Percentiles rank a stretch among this genome's conserved stretches.
Conservation (phyloP, 352 stramenopile species). For the Nothophytophthora sp. region DNA sequence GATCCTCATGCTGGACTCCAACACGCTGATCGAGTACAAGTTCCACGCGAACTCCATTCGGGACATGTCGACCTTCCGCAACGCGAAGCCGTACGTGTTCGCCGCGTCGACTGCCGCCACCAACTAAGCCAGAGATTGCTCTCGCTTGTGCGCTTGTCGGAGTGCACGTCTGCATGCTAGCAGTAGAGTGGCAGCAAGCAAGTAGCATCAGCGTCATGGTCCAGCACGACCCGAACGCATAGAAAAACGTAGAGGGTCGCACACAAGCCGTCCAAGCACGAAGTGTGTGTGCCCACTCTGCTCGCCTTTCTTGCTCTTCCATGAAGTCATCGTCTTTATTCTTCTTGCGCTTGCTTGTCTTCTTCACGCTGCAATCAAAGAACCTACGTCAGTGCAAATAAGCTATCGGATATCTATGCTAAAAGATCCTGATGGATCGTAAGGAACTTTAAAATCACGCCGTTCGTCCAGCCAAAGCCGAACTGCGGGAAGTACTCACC, state of each 20-base stretch:
- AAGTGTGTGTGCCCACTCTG: constrained; percentile 25
- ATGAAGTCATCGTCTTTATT: constrained; percentile 20
- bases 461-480: constrained; percentile 89
- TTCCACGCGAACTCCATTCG: constrained; percentile 92
- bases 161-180: constrained; percentile 12
- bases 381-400: too few species aligned
- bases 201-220: constrained; percentile 23
- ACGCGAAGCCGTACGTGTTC: constrained; percentile 93
- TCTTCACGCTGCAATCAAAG: neutral
- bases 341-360: constrained; percentile 4
- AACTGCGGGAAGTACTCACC: constrained; percentile 90
- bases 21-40: constrained; percentile 96
- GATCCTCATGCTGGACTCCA: constrained; percentile 93
- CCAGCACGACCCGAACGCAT: constrained; percentile 17
- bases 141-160: constrained; percentile 4
- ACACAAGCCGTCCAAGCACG: neutral
- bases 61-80: constrained; percentile 94
- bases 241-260: constrained; percentile 22
- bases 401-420: too few species aligned
- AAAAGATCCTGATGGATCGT: constrained; percentile 79
- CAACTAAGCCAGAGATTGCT: constrained; percentile 40
- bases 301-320: constrained; percentile 25
- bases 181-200: constrained; percentile 21
- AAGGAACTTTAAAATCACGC: constrained; percentile 87
- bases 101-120: constrained; percentile 44